Percentiles rank a stretch among this genome's conserved stretches.
Conservation (phyloP, 1,284 basidiomycete species). For the Tilletia setariae region DNA sequence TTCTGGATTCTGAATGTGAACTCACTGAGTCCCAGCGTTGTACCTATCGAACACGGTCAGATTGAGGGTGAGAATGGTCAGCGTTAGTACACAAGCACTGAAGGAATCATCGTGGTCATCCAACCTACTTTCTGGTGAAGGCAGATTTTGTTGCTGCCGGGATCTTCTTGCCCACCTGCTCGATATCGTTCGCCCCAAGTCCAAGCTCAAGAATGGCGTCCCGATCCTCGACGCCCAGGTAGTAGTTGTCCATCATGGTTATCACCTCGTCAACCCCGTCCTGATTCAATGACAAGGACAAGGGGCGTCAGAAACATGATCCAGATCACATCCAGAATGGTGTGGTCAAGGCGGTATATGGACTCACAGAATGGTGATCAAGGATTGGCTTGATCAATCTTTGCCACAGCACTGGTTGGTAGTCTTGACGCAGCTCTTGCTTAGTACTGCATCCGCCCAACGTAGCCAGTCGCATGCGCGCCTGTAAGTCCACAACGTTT, state of each 20-base stretch:
- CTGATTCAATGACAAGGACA: constrained; percentile 57
- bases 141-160: constrained; percentile 73
- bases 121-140: constrained; percentile 68
- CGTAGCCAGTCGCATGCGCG: constrained; percentile 87
- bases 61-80: neutral
- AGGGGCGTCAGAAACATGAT: no score
- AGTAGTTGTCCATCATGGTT: constrained; percentile 87
- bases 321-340: no score
- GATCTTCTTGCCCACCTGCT: constrained; percentile 73
- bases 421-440: constrained; percentile 82
- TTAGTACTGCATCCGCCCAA: constrained; percentile 69
- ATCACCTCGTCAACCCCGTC: constrained; percentile 78
- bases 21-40: constrained; percentile 32
- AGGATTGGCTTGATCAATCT: constrained; percentile 76
- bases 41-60: constrained; percentile 56
- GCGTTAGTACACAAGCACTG: neutral
- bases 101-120: neutral
- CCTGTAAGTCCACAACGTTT: constrained; percentile 83
- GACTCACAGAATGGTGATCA: constrained; percentile 60
- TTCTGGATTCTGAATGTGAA: neutral
- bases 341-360: neutral
- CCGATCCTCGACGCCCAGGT: constrained; percentile 88
- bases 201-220: constrained; percentile 91
- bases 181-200: constrained; percentile 71
- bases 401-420: constrained; percentile 78